Percentiles rank a stretch among this genome's conserved stretches.
phyloP scores from a whole-genome alignment of 352 stramenopile species.

The Globisporangium cylindrosporum region DNA sequence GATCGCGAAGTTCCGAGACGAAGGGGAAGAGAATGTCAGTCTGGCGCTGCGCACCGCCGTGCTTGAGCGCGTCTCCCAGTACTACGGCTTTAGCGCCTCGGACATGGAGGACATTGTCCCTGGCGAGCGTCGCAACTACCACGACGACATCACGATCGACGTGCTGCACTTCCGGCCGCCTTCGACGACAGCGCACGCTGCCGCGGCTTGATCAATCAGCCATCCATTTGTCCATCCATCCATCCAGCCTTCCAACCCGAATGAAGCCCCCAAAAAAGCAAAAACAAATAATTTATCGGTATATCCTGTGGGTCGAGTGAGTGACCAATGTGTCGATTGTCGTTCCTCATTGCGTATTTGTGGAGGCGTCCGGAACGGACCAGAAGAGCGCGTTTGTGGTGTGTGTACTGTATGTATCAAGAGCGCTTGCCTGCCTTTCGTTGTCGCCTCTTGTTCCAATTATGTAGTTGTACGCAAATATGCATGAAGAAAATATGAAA shows the following conservation, averaged over 20 bases:
- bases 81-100: conserved; percentile 42
- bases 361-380: no score
- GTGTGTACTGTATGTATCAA: no score
- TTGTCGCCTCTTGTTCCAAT: neutral
- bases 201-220: conserved; percentile 16
- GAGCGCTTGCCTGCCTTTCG: no score
- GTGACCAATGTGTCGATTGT: no score
- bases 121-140: conserved; percentile 59
- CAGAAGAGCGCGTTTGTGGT: no score
- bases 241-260: no score
- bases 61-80: conserved; percentile 50
- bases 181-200: neutral
- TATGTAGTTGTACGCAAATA: neutral
- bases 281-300: neutral
- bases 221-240: no score
- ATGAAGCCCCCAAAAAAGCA: neutral
- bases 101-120: conserved; percentile 57
- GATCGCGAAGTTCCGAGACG: conserved; percentile 39
- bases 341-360: neutral
- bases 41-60: conserved; percentile 39
- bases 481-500: no score
- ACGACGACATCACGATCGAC: conserved; percentile 75
- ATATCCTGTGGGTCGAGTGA: no score
- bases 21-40: conserved; percentile 58
- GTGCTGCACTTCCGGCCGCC: conserved; percentile 60